Evolutionary conservation across 2,329 filamentous ascomycete genomes (phyloP), one percentile per base, ranked within the genome.

Genomic region (Arachnopeziza araneosa): DNA sequence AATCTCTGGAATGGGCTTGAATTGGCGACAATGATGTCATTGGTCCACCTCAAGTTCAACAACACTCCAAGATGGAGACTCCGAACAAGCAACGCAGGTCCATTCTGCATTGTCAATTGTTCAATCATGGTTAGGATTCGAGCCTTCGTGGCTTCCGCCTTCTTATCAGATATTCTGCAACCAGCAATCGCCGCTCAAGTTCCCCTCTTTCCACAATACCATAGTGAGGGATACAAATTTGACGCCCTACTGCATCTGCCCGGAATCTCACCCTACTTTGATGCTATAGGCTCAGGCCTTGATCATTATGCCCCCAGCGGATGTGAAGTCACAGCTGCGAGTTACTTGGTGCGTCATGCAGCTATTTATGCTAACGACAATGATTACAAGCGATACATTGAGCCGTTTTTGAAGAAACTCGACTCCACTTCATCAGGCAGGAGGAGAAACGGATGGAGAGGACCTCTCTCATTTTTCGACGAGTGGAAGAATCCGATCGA

Each of bases 321-420:
- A 10, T 85, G 82, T 70, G 77, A 75, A 0, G 73, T 79, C 1
- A 77, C 75, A 0, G 76, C 78, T 26, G 81, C 81, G 0, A 80
- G 81, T 1, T 85, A 84, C 69, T 74, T 85, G 0, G 76, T 80
- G 19, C 81, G 83, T n/a, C 83, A 85, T 64, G 82, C 82, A 0
- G 82, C 83, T 44, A 84, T 85, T 59, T 84, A 83, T 66, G 80
- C 80, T 64, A 85, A 85, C 63, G 82, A 84, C 66, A 81, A 79
- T 60, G 83, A 85, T 66, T 83, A 79, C 54, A 80, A 84, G 63
- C 74, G 76, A 49, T 84, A 83, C 65, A 81, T 85, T 23, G 77
- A 81, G 67, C 81, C 82, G 0, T 83, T 84, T 54, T 67, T 84
- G 19, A 70, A 76, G 56, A 89, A 89, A 73, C 73, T 87, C 51